phyloP scores from a whole-genome alignment of 306 rosid species.

The Alnus rubra region DNA sequence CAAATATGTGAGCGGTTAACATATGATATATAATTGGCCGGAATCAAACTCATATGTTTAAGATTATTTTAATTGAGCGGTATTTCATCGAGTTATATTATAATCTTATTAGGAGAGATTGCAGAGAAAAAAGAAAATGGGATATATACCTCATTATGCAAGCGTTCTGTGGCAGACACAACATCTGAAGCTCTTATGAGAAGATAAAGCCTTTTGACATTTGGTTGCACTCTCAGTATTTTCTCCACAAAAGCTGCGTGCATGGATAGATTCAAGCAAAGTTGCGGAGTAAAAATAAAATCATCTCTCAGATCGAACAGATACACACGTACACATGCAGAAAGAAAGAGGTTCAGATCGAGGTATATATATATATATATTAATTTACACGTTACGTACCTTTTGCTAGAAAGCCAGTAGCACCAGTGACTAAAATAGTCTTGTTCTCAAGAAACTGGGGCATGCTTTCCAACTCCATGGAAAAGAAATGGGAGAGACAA shows the following conservation, averaged over 20 bases:
- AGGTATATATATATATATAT: no score
- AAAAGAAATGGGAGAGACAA: conserved; percentile 9
- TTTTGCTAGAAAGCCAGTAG: conserved; percentile 78
- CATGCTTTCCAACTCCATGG: conserved; percentile 64
- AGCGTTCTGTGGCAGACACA: conserved; percentile 50
- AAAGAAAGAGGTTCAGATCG: not conserved
- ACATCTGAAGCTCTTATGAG: conserved; percentile 63
- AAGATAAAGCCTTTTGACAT: conserved; percentile 71
- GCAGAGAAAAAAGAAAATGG: no score
- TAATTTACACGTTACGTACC: conserved; percentile 24
- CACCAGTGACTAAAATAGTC: conserved; percentile 62
- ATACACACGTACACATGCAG: not conserved
- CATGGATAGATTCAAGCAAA: not conserved
- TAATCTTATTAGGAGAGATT: no score
- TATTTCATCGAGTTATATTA: no score
- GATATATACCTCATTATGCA: conserved; percentile 54
- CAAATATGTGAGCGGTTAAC: no score
- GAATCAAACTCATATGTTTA: no score
- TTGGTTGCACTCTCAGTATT: conserved; percentile 73
- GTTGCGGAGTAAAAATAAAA: not conserved
- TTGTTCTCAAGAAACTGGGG: conserved; percentile 47
- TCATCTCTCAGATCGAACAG: not conserved
- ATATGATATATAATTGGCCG: no score
- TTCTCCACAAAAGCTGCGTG: conserved; percentile 74
- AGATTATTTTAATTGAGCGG: no score